Conservation (phyloP, 2,329 filamentous ascomycete genomes). For the Cercospora sp. region DNA sequence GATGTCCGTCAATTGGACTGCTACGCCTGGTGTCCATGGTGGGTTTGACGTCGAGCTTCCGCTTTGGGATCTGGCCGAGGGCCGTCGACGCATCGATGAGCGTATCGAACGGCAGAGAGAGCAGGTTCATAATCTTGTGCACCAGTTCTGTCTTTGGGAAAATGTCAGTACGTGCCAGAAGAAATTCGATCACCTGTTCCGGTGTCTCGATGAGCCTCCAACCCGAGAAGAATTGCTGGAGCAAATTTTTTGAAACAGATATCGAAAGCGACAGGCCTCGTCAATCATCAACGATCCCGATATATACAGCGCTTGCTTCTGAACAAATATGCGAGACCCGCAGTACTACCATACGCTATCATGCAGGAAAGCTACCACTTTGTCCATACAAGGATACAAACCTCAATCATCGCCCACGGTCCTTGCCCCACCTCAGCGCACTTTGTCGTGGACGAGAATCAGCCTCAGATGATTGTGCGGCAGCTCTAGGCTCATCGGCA, state of each 20-base stretch:
- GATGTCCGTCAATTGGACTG: slow-evolving; percentile 2
- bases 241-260: background rate
- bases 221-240: background rate
- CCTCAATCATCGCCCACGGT: slow-evolving; percentile 28
- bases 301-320: background rate
- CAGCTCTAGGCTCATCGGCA: slow-evolving; percentile 27
- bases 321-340: background rate
- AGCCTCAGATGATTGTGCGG: slow-evolving; percentile 2
- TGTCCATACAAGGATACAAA: background rate
- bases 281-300: background rate
- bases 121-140: background rate
- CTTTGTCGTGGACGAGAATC: slow-evolving; percentile 28
- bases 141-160: slow-evolving; percentile 1
- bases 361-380: background rate
- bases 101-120: background rate
- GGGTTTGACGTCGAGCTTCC: slow-evolving; percentile 1
- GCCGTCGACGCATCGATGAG: background rate
- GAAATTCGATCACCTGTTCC: slow-evolving; percentile 1
- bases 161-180: slow-evolving; percentile 3
- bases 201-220: background rate
- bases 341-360: background rate
- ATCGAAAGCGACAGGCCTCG: background rate
- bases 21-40: background rate
- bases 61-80: slow-evolving; percentile 1
- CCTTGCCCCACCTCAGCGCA: slow-evolving; percentile 36